Conservation (phyloP, 2,329 filamentous ascomycete genomes). For the Alternaria sp. region DNA sequence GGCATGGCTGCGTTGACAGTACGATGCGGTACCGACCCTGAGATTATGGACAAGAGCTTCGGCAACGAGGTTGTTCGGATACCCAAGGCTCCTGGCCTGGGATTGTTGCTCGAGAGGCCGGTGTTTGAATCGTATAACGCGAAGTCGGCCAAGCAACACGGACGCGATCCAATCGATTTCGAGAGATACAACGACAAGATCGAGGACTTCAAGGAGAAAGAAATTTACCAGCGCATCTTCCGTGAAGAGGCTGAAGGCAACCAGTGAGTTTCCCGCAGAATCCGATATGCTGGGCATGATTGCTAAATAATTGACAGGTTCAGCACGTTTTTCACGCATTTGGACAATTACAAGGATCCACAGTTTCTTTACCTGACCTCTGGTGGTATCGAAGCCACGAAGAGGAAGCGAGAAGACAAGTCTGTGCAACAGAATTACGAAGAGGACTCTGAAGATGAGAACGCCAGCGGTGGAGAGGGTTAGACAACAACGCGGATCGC, state of each 20-base stretch:
- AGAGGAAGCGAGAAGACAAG: slow-evolving; percentile 42
- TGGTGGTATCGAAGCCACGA: slow-evolving; percentile 58
- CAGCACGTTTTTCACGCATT: slow-evolving; percentile 60
- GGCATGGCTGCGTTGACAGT: slow-evolving; percentile 87
- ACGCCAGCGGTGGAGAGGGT: slow-evolving; percentile 47
- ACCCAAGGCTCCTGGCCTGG: slow-evolving; percentile 90
- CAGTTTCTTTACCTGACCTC: slow-evolving; percentile 61
- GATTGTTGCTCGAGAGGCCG: slow-evolving; percentile 85
- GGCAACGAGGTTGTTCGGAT: slow-evolving; percentile 77
- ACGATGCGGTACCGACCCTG: slow-evolving; percentile 78
- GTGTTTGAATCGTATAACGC: slow-evolving; percentile 91
- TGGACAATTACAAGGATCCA: slow-evolving; percentile 60
- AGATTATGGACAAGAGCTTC: slow-evolving; percentile 78
- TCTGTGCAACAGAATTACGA: slow-evolving; percentile 38
- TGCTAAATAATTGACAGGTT: slow-evolving; percentile 46
- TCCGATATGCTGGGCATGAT: neutral
- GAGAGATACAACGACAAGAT: slow-evolving; percentile 79
- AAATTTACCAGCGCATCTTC: slow-evolving; percentile 94
- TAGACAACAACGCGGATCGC: too few species aligned
- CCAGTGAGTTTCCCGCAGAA: slow-evolving; percentile 67
- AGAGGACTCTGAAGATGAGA: slow-evolving; percentile 49
- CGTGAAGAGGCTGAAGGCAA: slow-evolving; percentile 87
- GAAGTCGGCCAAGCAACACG: slow-evolving; percentile 69
- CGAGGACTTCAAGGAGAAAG: slow-evolving; percentile 84
- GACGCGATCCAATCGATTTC: slow-evolving; percentile 78